A percentile compares a stretch with the other conserved stretches of the same genome.
phyloP scores from a whole-genome alignment of 108 stramenopile genomes.

The Nitzschia inconspicua region DNA sequence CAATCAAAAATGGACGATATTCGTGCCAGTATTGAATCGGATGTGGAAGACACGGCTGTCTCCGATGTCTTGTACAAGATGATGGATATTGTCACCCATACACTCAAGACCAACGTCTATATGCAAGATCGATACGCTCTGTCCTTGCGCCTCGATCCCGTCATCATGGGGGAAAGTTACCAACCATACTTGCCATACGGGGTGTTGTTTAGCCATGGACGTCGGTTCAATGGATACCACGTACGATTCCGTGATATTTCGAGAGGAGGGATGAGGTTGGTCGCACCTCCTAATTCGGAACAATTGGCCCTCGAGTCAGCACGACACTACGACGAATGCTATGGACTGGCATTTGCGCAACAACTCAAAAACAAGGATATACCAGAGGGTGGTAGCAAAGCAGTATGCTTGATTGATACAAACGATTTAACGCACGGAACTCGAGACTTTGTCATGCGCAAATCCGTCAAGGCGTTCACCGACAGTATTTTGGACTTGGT shows the following conservation, averaged over 20 bases:
- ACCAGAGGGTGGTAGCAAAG: slow-evolving; percentile 98
- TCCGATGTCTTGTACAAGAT: slow-evolving; percentile 72
- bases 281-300: slow-evolving; percentile 88
- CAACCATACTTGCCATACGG: slow-evolving; percentile 74
- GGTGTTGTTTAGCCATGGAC: slow-evolving; percentile 91
- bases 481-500: slow-evolving; percentile 95
- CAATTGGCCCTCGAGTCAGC: slow-evolving; percentile 90
- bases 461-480: slow-evolving; percentile 93
- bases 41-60: slow-evolving; percentile 79
- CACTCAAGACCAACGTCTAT: slow-evolving; percentile 91
- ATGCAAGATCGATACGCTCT: slow-evolving; percentile 93
- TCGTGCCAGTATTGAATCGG: slow-evolving; percentile 43
- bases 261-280: slow-evolving; percentile 94
- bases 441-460: slow-evolving; percentile 83
- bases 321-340: slow-evolving; percentile 94
- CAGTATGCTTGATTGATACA: slow-evolving; percentile 88
- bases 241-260: slow-evolving; percentile 96
- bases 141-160: slow-evolving; percentile 88
- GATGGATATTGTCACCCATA: slow-evolving; percentile 85
- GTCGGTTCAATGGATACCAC: slow-evolving; percentile 97
- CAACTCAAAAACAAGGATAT: slow-evolving; percentile 98
- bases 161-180: slow-evolving; percentile 60
- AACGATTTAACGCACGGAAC: slow-evolving; percentile 50
- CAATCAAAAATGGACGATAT: slow-evolving; percentile 48
- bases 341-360: slow-evolving; percentile 90